These are phyloP conservation scores for Boletus smithii DNA, from an alignment of 1,284 basidiomycete genomes.

Conservation along the genomic window DNA sequence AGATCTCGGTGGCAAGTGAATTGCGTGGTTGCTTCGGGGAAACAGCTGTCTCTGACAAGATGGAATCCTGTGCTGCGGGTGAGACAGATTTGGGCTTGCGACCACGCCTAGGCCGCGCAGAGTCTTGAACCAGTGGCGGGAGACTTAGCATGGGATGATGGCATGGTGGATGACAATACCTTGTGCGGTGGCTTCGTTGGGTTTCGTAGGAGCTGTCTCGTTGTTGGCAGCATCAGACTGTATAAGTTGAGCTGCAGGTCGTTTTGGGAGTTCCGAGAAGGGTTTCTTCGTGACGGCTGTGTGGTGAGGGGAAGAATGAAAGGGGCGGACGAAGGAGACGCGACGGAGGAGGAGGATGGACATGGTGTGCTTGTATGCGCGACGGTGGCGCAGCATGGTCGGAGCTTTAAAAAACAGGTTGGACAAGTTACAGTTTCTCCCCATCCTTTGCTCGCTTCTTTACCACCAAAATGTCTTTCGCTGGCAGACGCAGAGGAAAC, in stretches of 20 bases:
- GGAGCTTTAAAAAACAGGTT: constrained; percentile 42
- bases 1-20: constrained; percentile 65
- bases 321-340: constrained; percentile 10
- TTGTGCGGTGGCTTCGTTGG: constrained; percentile 3
- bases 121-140: neutral
- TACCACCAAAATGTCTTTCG: constrained; percentile 66
- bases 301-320: constrained; percentile 13
- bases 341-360: constrained; percentile 17
- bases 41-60: neutral
- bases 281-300: constrained; percentile 46
- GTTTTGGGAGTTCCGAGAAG: constrained; percentile 54
- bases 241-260: constrained; percentile 18
- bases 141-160: constrained; percentile 1
- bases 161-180: constrained; percentile 3
- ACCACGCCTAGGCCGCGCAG: constrained; percentile 15
- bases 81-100: constrained; percentile 17
- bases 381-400: constrained; percentile 33
- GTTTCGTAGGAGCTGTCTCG: too few species aligned
- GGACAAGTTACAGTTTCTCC: constrained; percentile 32
- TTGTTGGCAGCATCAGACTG: neutral
- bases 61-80: neutral
- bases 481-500: constrained; percentile 85
- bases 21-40: constrained; percentile 41
- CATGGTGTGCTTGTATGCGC: constrained; percentile 28
- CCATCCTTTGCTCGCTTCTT: constrained; percentile 24